Conservation (phyloP, 306 rosid species). For the Gastrolobium villosum region DNA sequence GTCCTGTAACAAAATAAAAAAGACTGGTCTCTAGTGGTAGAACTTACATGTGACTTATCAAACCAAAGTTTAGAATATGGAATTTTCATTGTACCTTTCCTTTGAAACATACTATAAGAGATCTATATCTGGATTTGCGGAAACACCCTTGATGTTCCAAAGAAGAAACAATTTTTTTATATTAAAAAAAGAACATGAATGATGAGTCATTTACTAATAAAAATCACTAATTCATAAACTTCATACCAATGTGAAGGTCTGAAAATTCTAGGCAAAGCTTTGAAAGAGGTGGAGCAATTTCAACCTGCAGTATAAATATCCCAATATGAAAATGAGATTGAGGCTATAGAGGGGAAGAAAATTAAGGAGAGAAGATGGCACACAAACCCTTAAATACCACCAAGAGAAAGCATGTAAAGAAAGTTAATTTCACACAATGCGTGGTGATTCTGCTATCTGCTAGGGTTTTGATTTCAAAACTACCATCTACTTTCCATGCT, state of each 20-base stretch:
- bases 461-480: too few relatives aligned
- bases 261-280: conserved; percentile 90
- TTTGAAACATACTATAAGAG: conserved; percentile 63
- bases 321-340: conserved; percentile 11
- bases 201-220: conserved; percentile 21
- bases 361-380: neutral
- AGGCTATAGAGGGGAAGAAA: neutral
- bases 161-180: conserved; percentile 8
- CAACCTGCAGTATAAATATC: conserved; percentile 69
- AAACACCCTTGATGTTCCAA: conserved; percentile 71
- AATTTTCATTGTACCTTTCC: conserved; percentile 70
- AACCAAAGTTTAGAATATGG: conserved; percentile 3
- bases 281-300: conserved; percentile 79
- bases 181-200: conserved; percentile 40
- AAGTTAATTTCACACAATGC: too few relatives aligned
- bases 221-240: conserved; percentile 31
- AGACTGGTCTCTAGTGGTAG: neutral
- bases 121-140: conserved; percentile 72
- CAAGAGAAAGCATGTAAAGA: too few relatives aligned
- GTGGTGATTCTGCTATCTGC: too few relatives aligned
- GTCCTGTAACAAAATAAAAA: conserved; percentile 64
- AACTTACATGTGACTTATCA: neutral
- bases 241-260: conserved; percentile 82
- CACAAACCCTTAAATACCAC: neutral
- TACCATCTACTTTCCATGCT: too few relatives aligned